phyloP scores from a whole-genome alignment of 1,139 yeast species.

The Meyerozyma athensensis region DNA sequence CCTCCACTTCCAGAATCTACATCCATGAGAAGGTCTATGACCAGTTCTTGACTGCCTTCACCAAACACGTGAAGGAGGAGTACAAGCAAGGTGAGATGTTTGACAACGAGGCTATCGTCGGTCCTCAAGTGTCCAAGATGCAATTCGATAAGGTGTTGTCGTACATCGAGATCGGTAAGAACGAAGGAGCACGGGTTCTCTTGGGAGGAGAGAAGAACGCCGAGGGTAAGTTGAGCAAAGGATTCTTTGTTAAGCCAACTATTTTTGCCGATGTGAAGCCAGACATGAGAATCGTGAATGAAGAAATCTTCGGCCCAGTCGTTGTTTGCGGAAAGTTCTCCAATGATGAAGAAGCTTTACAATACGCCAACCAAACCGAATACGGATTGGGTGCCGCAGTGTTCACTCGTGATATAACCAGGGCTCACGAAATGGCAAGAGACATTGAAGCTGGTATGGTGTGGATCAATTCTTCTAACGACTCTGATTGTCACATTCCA shows the following conservation, averaged over 20 bases:
- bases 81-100: constrained; percentile 60
- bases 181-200: constrained; percentile 52
- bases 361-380: constrained; percentile 46
- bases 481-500: constrained; percentile 70
- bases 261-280: constrained; percentile 51
- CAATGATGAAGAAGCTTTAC: constrained; percentile 50
- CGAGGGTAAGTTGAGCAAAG: constrained; percentile 34
- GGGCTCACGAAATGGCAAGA: constrained; percentile 43
- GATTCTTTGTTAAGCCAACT: constrained; percentile 51
- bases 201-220: constrained; percentile 43
- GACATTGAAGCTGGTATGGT: constrained; percentile 52
- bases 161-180: constrained; percentile 48
- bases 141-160: constrained; percentile 60
- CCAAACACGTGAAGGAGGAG: constrained; percentile 29
- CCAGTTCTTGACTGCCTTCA: constrained; percentile 43
- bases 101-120: constrained; percentile 56
- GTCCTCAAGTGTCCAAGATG: constrained; percentile 70
- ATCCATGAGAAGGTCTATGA: constrained; percentile 41
- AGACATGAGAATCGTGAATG: constrained; percentile 49
- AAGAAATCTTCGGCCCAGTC: constrained; percentile 61
- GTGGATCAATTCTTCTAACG: constrained; percentile 67
- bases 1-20: constrained; percentile 44
- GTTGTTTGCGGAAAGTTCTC: constrained; percentile 48
- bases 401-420: constrained; percentile 20
- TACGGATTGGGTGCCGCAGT: constrained; percentile 48